Evolutionary conservation across 192 early-diverging fungal genomes (phyloP).

Genomic region (Entrophospora sp.): DNA sequence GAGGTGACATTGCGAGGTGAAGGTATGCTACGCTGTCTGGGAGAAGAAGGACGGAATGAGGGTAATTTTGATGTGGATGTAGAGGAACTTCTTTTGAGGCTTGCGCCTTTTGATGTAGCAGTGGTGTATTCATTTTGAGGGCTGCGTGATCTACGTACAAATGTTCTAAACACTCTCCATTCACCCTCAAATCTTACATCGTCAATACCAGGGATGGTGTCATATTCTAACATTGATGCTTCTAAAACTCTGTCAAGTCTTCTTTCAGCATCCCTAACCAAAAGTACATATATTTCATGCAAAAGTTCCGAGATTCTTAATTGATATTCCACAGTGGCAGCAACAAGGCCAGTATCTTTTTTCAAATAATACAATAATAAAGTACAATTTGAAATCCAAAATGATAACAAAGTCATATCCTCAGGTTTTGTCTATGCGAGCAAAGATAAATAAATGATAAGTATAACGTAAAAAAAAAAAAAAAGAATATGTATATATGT

Average conservation of each 20-base stretch:
- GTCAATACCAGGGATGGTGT: conserved; percentile 58
- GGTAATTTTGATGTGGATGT: conserved; percentile 22
- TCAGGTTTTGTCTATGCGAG: conserved; percentile 38
- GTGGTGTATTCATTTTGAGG: conserved; percentile 15
- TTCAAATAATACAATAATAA: conserved; percentile 82
- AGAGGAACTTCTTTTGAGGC: conserved; percentile 15
- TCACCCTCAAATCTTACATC: conserved; percentile 49
- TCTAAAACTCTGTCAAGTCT: conserved; percentile 62
- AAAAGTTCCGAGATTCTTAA: conserved; percentile 73
- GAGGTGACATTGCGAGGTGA: conserved; percentile 66
- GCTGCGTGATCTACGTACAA: conserved; percentile 25
- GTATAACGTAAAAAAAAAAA: not conserved
- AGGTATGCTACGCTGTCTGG: conserved; percentile 26
- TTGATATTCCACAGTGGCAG: conserved; percentile 64
- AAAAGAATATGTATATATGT: conserved; percentile 10
- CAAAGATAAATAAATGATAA: too few species aligned
- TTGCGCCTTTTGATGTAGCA: conserved; percentile 12
- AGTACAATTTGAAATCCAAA: conserved; percentile 81
- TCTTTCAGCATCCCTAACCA: conserved; percentile 55
- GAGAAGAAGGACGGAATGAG: conserved; percentile 23
- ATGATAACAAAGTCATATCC: conserved; percentile 56
- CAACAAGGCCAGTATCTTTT: conserved; percentile 67
- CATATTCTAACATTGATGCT: conserved; percentile 57
- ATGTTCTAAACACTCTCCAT: conserved; percentile 48
- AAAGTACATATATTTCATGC: conserved; percentile 55